Conservation (phyloP, 345 rosid species). For the Carallia brachiata region DNA sequence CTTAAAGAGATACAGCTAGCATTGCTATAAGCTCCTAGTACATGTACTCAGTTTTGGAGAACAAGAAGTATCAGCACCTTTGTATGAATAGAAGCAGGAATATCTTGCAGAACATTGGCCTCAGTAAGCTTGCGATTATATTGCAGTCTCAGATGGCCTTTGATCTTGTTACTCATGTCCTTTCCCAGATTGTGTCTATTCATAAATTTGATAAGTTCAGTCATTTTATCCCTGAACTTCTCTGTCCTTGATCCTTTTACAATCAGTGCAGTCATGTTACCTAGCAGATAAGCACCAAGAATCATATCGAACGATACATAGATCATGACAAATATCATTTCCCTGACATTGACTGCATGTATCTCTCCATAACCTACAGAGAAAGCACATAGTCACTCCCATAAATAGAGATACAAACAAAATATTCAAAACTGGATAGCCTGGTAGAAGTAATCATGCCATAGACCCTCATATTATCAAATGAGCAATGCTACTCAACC, state of each 20-base stretch:
- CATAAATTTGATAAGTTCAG: conserved; percentile 66
- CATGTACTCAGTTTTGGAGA: no score
- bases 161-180: conserved; percentile 55
- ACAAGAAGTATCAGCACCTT: conserved; percentile 40
- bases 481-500: no score
- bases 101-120: conserved; percentile 71
- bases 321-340: conserved; percentile 81
- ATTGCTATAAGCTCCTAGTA: no score
- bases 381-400: conserved; percentile 4
- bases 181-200: conserved; percentile 64
- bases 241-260: conserved; percentile 92
- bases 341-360: conserved; percentile 83
- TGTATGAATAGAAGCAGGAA: conserved; percentile 66
- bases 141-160: conserved; percentile 57
- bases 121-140: conserved; percentile 56
- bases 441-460: neutral
- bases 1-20: no score
- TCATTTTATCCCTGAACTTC: conserved; percentile 69
- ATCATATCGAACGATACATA: conserved; percentile 87
- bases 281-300: conserved; percentile 83
- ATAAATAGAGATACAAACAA: no score
- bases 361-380: conserved; percentile 83
- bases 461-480: no score
- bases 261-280: conserved; percentile 89
- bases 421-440: no score